These are phyloP conservation scores for Ogataea ramenticola DNA, from an alignment of 805 yeast species.

Conservation along the genomic window DNA sequence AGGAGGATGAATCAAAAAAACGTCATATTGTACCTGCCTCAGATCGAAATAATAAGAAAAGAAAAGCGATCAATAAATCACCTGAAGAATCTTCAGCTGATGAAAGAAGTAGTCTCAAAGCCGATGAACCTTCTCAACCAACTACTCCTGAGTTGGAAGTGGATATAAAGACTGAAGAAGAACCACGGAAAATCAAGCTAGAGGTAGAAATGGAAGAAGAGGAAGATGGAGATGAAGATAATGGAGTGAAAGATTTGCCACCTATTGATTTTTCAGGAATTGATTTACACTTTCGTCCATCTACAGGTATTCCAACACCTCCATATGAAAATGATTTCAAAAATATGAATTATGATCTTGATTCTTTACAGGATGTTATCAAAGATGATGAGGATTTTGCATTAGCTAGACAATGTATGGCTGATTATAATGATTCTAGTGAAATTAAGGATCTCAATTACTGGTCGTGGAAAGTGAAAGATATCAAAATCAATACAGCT, in stretches of 20 bases:
- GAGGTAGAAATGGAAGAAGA: conserved; percentile 1
- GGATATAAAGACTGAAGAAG: not conserved
- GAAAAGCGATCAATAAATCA: not conserved
- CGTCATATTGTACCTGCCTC: not conserved
- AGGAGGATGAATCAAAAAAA: conserved; percentile 12
- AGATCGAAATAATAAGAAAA: not conserved
- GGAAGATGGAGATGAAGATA: conserved; percentile 15
- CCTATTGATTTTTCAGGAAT: conserved; percentile 15
- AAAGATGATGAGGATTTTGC: conserved; percentile 71
- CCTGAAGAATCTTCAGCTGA: conserved; percentile 13
- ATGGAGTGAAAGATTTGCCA: conserved; percentile 13
- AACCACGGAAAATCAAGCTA: not conserved
- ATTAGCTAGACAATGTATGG: conserved; percentile 41
- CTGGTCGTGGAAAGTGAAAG: conserved; percentile 62
- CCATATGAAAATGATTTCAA: conserved; percentile 40
- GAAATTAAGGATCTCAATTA: conserved; percentile 34
- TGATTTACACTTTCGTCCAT: conserved; percentile 41
- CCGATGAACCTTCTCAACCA: conserved; percentile 14
- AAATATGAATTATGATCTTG: conserved; percentile 37
- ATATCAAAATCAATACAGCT: conserved; percentile 13
- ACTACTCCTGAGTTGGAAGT: conserved; percentile 16
- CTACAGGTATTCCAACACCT: conserved; percentile 42
- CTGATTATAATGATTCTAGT: conserved; percentile 11
- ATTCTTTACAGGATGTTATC: conserved; percentile 43
- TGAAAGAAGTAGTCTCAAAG: conserved; percentile 7